Conservation (phyloP, 345 rosid genomes). For the Capsella bursapastoris region DNA sequence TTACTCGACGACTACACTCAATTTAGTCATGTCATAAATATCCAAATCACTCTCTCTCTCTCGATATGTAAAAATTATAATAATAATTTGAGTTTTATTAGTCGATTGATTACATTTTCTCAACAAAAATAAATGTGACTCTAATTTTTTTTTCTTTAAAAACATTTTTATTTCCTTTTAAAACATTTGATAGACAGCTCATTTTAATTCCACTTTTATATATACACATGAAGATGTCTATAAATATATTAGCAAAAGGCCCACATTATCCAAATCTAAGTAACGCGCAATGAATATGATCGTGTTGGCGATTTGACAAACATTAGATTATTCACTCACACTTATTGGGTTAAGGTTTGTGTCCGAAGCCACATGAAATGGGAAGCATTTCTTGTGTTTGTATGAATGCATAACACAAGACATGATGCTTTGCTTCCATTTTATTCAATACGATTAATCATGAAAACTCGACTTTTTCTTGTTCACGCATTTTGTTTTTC, state of each 20-base stretch:
- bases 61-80: too few species aligned
- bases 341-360: constrained; percentile 39
- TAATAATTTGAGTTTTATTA: too few species aligned
- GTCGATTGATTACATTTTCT: too few species aligned
- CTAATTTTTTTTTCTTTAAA: too few species aligned
- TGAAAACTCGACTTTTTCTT: not conserved
- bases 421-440: constrained; percentile 33
- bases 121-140: too few species aligned
- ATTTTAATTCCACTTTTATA: not conserved
- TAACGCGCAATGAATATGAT: constrained; percentile 30
- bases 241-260: not conserved
- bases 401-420: constrained; percentile 8
- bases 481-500: constrained; percentile 2
- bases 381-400: not conserved
- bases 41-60: too few species aligned
- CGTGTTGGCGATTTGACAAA: constrained; percentile 31
- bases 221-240: not conserved
- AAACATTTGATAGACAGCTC: not conserved
- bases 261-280: constrained; percentile 31
- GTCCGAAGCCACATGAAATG: constrained; percentile 38
- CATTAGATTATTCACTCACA: constrained; percentile 23
- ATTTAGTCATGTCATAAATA: too few species aligned
- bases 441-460: constrained; percentile 24
- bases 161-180: not conserved
- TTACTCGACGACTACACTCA: too few species aligned